Evolutionary conservation across 106 monocot genomes (phyloP), one percentile per base, ranked within the genome.

Genomic region (Dioscorea alata): DNA sequence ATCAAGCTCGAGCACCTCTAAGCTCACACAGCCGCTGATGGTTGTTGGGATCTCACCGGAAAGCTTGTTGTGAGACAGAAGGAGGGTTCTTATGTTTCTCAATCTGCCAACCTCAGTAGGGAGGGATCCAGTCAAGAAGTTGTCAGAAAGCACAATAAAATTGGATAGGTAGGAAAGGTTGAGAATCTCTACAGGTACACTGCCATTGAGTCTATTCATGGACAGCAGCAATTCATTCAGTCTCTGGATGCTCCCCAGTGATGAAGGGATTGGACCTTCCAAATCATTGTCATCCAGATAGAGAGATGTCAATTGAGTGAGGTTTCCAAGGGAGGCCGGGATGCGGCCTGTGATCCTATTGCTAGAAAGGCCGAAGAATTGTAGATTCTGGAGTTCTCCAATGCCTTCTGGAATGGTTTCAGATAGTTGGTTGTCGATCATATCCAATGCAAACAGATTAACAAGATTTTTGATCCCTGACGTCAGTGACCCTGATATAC

Each of bases 241-340:
- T 24, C 25, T 19, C 22, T 8, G 61, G 4, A 61, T 19, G n/a
- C 23, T 61, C 23, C 61, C 61, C 20, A 61, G 13, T 13, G 23
- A 4, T 61, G 61, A 20, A 61, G 61, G 61, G 25, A 61, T 61
- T 19, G 22, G 25, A 20, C 61, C 61, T 23, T 61, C 23, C 61
- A 61, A 61, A 13, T 24, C 25, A 24, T 61, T 61, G 13, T 19
- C 22, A 17, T 8, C 8, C 17, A 64, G 32, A 13, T 33, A 17
- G 8, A 64, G 33, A 33, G 12, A 28, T 13, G 6, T 25, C 33
- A 64, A 18, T 16, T 34, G 8, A 18, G 31, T 64, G 28, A 64
- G 18, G 33, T 64, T 64, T 12, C 33, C 25, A 8, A 64, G 1
- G 15, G 33, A 14, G 6, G 25, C 8, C 8, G 63, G 63, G 18